Evolutionary conservation across 2,329 filamentous ascomycete genomes (phyloP), one percentile per base, ranked within the genome.

Genomic region (Fusarium incarnatum): DNA sequence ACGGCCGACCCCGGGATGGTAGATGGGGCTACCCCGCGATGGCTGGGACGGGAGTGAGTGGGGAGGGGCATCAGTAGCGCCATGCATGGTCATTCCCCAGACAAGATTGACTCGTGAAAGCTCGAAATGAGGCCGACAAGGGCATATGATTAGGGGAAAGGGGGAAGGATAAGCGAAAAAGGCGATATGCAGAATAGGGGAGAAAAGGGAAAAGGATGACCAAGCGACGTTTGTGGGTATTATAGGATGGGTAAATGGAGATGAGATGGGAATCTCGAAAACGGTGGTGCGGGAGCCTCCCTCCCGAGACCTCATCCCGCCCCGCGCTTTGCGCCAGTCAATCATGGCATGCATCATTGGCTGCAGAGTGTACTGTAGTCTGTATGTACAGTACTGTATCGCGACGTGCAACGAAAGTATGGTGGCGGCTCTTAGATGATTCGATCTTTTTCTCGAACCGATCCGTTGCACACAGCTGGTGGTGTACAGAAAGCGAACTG

Each of bases 21-120:
- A 40, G 47, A 73, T 70, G 73, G 70, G 68, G 53, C 60, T 72
- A 75, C 73, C 70, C 72, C 72, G 70, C 70, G 67, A 71, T 67
- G 71, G 71, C 68, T 71, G 63, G 64, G 58, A 60, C 40, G 50
- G 53, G 54, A 54, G 40, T 71, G 71, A 69, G 73, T 73, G 71
- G 73, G 69, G 55, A 58, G 37, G 44, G 46, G 48, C 18, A 52
- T 37, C 20, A 55, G 59, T 71, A 71, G 67, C 56, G 55, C 27
- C 28, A 61, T 60, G 45, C 60, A 58, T 40, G 28, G 55, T 28
- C 54, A 48, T 40, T 42, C 56, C 55, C 56, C 28, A n/a, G 53
- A 49, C 59, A 59, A 48, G 48, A 55, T 63, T 62, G 69, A 54
- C 56, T 52, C 59, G 52, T 48, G 69, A 58, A 44, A 48, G 34